These are phyloP conservation scores for Ogataea pini DNA, from an alignment of 805 yeast species.

Conservation along the genomic window DNA sequence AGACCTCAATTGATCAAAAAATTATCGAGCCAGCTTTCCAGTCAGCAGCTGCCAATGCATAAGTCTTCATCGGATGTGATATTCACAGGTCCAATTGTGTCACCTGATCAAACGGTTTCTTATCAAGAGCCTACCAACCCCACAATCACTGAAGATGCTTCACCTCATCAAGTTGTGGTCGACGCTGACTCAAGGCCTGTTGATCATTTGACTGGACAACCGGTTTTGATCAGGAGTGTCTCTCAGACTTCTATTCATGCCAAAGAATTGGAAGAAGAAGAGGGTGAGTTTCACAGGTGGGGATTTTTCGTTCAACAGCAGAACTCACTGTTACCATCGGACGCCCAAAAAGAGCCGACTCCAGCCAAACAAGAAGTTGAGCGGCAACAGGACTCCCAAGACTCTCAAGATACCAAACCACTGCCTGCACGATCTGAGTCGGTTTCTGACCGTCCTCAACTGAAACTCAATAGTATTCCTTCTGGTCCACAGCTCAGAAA, in stretches of 20 bases:
- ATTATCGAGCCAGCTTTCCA: constrained; percentile 35
- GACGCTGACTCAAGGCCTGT: constrained; percentile 62
- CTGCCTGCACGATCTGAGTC: background rate
- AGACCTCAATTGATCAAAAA: constrained; percentile 32
- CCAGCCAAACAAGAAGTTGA: background rate
- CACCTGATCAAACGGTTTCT: constrained; percentile 39
- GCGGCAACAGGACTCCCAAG: background rate
- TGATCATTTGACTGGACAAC: constrained; percentile 71
- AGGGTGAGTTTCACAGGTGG: constrained; percentile 88
- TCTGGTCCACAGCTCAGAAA: constrained; percentile 56
- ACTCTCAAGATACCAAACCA: too few species aligned
- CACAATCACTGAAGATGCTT: constrained; percentile 24
- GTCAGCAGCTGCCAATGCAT: constrained; percentile 49
- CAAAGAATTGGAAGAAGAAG: constrained; percentile 81
- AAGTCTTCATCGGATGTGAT: constrained; percentile 51
- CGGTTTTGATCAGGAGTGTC: constrained; percentile 62
- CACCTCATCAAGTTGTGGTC: constrained; percentile 72
- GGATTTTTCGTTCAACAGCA: constrained; percentile 78
- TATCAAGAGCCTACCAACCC: constrained; percentile 15
- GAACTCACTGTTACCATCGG: constrained; percentile 33
- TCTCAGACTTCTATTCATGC: constrained; percentile 70
- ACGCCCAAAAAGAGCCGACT: constrained; percentile 14
- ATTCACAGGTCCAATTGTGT: constrained; percentile 53
- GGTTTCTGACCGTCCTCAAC: constrained; percentile 15
- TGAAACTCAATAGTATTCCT: constrained; percentile 43